Base-by-base conservation (phyloP, 2,329 filamentous ascomycete species). In the Colletotrichum sp. region DNA sequence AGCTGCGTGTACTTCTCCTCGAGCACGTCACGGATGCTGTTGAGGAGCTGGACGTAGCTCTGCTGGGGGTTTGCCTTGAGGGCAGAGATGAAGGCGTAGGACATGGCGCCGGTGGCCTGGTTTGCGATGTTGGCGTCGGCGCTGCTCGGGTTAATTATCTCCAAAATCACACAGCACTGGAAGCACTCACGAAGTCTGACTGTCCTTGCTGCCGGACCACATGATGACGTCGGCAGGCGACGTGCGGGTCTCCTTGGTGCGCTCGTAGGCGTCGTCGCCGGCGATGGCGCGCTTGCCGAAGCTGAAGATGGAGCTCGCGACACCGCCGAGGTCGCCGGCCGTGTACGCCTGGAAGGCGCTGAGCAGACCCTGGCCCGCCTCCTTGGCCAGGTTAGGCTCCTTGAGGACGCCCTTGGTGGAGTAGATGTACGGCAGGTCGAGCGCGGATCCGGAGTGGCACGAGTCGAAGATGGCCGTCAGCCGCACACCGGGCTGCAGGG, bases 131-230 rank as follows among this genome's bases (percentile, higher is more conserved):
- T 95, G 15, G 97, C 96, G 84, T 99, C 97, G 86, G 95, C 95
- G 75, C 96, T 98, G 32, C 32, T 36, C 13, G 1, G 0, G 34
- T 36, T 36, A 36, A 16, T 36, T 16, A 36, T 36, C 34, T 36
- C 34, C 34, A 36, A 36, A 36, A 36, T 36, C 13, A 36, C 34
- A 30, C 44, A 26, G 28, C 24, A 24, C 24, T 39, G 10, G 21
- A 39, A 28, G 21, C 36, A 84, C 86, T 81, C 77, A 88, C 93
- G 94, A 96, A 79, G 97, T 99, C 86, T 99, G 97, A 77, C 93
- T 92, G 83, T 99, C 97, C 86, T 98, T 98, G 87, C 95, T 98
- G 73, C 97, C 97, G 77, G 95, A 98, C 94, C 96, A 98, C 95
- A 98, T 98, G 83, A 99, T 92, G 36, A 99, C 97, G 85, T 99